A percentile compares a stretch with the other conserved stretches of the same genome.
phyloP scores from a whole-genome alignment of 306 rosid species.

The Fragaria vesca region DNA sequence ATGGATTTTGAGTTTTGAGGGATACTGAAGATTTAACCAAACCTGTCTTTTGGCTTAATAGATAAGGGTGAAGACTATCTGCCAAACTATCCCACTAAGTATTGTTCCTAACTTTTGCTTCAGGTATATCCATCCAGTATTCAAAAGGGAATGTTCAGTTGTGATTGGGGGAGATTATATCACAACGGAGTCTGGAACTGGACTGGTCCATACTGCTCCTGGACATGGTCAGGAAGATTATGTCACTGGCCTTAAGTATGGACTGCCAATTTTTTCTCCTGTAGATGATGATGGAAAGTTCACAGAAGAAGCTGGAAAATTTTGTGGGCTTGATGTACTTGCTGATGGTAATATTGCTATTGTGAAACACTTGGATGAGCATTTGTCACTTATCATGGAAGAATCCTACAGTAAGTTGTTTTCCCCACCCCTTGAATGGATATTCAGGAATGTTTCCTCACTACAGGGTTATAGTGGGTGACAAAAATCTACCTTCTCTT shows the following conservation, averaged over 20 bases:
- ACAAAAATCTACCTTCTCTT: constrained; percentile 29
- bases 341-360: constrained; percentile 86
- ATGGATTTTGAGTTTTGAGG: not conserved
- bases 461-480: not conserved
- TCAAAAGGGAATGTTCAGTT: constrained; percentile 69
- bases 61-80: not conserved
- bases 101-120: constrained; percentile 22
- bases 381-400: constrained; percentile 75
- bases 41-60: not conserved
- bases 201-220: constrained; percentile 98
- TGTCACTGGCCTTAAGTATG: constrained; percentile 88
- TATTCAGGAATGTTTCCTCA: not conserved
- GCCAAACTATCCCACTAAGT: constrained; percentile 23
- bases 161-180: constrained; percentile 96
- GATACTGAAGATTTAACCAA: not conserved
- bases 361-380: constrained; percentile 77
- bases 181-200: constrained; percentile 94
- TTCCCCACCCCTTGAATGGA: not conserved
- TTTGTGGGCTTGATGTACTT: constrained; percentile 93
- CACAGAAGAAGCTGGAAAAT: constrained; percentile 95
- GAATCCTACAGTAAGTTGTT: constrained; percentile 71
- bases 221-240: constrained; percentile 99
- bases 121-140: constrained; percentile 86
- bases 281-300: constrained; percentile 86
- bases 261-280: constrained; percentile 82